phyloP scores from a whole-genome alignment of 2,329 filamentous ascomycete species.

The Neurospora sp. region DNA sequence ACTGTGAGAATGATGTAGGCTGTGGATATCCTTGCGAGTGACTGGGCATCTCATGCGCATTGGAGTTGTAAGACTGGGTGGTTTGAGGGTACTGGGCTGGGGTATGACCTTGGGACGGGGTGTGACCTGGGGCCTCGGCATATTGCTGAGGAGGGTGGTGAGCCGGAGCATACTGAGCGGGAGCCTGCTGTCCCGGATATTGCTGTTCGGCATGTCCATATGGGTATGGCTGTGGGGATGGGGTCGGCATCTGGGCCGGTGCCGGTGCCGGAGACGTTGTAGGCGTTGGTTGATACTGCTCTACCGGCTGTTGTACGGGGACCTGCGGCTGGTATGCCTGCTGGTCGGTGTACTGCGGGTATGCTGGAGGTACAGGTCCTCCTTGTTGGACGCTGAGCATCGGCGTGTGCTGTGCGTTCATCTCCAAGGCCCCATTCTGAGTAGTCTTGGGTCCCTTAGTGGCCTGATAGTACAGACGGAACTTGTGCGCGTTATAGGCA shows the following conservation, averaged over 20 bases:
- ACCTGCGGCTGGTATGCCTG: slow-evolving; percentile 13
- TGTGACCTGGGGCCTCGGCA: background rate
- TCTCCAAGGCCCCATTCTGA: slow-evolving; percentile 20
- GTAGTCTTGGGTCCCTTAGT: slow-evolving; percentile 9
- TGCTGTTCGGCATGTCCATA: slow-evolving; percentile 2
- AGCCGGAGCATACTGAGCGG: slow-evolving; percentile 1
- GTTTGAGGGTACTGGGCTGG: background rate
- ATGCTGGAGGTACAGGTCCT: background rate
- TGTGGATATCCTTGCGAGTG: background rate
- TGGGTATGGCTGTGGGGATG: background rate
- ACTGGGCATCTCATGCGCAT: background rate
- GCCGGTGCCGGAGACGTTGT: background rate
- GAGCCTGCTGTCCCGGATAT: slow-evolving; percentile 4
- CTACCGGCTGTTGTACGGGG: slow-evolving; percentile 7
- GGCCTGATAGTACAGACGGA: slow-evolving; percentile 19
- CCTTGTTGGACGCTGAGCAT: slow-evolving; percentile 10
- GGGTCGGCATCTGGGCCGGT: background rate
- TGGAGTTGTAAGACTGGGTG: slow-evolving; percentile 1
- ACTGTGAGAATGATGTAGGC: background rate
- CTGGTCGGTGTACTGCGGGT: slow-evolving; percentile 14
- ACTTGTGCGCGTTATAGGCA: slow-evolving; percentile 20
- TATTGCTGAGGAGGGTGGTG: background rate
- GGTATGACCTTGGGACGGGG: slow-evolving; percentile 1
- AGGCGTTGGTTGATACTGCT: slow-evolving; percentile 1
- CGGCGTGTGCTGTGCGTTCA: slow-evolving; percentile 18